Evolutionary conservation across 2,329 filamentous ascomycete genomes (phyloP), one percentile per base, ranked within the genome.

Genomic region (Diaporthe nobilis): DNA sequence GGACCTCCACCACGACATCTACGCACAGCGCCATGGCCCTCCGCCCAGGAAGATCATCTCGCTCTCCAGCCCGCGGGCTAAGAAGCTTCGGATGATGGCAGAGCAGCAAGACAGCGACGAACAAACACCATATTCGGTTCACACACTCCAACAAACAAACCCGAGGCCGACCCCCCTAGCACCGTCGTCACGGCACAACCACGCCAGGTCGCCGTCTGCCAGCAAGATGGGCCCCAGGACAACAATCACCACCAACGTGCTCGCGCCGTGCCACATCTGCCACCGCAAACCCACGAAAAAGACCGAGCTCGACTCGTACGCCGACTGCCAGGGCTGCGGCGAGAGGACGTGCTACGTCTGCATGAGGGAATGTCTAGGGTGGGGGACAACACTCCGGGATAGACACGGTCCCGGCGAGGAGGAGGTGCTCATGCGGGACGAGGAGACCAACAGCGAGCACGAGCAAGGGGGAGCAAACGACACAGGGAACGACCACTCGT

Each of bases 261-360:
- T 91, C 37, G 85, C 84, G 53, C 88, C 92, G 0, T 94, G 93
- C 82, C 91, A 94, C 83, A 90, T 94, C 77, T 94, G 93, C 86
- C 89, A 90, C 79, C 89, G 91, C 57, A 89, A 89, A 72, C 93
- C 93, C 1, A 92, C 88, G 71, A 91, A 91, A 78, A 93, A 90
- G 81, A 88, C 87, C 8, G 92, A 94, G 74, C 87, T 94, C 47
- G 92, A 93, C 81, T 90, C 89, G 13, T 94, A 91, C 80, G 89
- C 91, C 63, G 87, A 91, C 79, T 94, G 93, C 81, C 85, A 89
- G 78, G 88, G 89, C 20, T 94, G 93, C 80, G 86, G 87, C 13
- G 85, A 89, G 77, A 87, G 92, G 57, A 90, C 92, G 0, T 94
- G 93, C 81, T 94, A 90, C 80, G 87, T 94, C n/a, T 94, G 93